phyloP scores from a whole-genome alignment of 805 yeast species.

The Priceomyces melissophilus region DNA sequence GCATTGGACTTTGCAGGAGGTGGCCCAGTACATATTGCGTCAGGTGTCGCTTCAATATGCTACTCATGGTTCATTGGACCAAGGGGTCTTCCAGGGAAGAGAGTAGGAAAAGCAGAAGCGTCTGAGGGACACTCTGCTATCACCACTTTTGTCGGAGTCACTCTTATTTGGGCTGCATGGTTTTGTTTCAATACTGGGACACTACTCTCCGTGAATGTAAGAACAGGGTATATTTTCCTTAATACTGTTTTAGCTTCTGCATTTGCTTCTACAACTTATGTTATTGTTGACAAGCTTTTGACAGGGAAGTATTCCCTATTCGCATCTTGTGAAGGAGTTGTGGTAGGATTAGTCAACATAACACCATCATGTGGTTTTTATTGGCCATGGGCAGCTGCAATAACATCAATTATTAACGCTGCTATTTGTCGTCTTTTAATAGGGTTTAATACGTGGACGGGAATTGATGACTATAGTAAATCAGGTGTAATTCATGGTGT shows the following conservation, averaged over 20 bases:
- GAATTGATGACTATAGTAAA: slow-evolving; percentile 44
- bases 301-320: slow-evolving; percentile 40
- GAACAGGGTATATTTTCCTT: slow-evolving; percentile 46
- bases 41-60: slow-evolving; percentile 42
- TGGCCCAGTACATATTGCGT: slow-evolving; percentile 47
- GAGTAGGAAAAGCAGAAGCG: slow-evolving; percentile 18
- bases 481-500: slow-evolving; percentile 47
- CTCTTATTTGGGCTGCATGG: slow-evolving; percentile 49
- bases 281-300: slow-evolving; percentile 36
- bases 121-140: slow-evolving; percentile 33
- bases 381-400: slow-evolving; percentile 46
- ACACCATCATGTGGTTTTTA: slow-evolving; percentile 47
- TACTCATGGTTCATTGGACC: slow-evolving; percentile 43
- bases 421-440: slow-evolving; percentile 33
- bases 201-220: slow-evolving; percentile 32
- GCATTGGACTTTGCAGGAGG: slow-evolving; percentile 50
- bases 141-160: slow-evolving; percentile 41
- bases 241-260: slow-evolving; percentile 53
- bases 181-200: slow-evolving; percentile 48
- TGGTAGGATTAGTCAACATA: slow-evolving; percentile 44
- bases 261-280: slow-evolving; percentile 44
- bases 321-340: slow-evolving; percentile 46
- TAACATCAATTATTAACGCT: slow-evolving; percentile 39
- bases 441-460: slow-evolving; percentile 35
- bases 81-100: slow-evolving; percentile 23